Conservation (phyloP, 2,329 filamentous ascomycete species). For the Aspergillus sp. region DNA sequence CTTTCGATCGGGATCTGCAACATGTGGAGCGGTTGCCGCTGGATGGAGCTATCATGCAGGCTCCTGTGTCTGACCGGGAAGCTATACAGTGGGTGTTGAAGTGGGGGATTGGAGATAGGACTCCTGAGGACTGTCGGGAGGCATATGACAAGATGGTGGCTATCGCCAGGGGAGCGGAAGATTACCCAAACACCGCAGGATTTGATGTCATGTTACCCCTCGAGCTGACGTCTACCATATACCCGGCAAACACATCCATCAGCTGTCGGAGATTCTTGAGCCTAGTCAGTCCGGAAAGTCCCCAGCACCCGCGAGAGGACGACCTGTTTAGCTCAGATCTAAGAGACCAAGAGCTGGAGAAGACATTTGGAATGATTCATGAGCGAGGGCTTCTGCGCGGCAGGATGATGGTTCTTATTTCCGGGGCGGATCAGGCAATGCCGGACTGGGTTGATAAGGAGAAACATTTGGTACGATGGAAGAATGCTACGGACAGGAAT, state of each 20-base stretch:
- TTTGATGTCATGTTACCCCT: conserved; percentile 34
- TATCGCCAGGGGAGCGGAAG: conserved; percentile 27
- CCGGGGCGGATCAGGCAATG: conserved; percentile 46
- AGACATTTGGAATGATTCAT: conserved; percentile 60
- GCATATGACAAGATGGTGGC: conserved; percentile 32
- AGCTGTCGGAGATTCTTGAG: conserved; percentile 58
- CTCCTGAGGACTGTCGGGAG: conserved; percentile 19
- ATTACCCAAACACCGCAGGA: not conserved
- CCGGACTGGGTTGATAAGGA: conserved; percentile 48
- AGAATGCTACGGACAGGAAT: conserved; percentile 34
- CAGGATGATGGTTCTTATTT: conserved; percentile 47
- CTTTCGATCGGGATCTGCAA: conserved; percentile 27
- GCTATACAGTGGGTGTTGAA: conserved; percentile 45
- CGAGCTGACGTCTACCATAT: conserved; percentile 30
- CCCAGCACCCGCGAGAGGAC: conserved; percentile 65
- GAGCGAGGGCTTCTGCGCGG: conserved; percentile 34
- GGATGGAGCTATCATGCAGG: conserved; percentile 76
- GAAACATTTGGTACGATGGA: conserved; percentile 41
- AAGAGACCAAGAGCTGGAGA: conserved; percentile 52
- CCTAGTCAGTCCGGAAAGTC: conserved; percentile 52
- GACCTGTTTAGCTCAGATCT: conserved; percentile 83
- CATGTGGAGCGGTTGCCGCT: conserved; percentile 51
- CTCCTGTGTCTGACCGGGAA: conserved; percentile 74
- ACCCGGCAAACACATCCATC: conserved; percentile 43
- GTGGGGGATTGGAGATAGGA: conserved; percentile 24